Evolutionary conservation across 805 yeast species (phyloP).

Genomic region (Teunomyces tritomae): DNA sequence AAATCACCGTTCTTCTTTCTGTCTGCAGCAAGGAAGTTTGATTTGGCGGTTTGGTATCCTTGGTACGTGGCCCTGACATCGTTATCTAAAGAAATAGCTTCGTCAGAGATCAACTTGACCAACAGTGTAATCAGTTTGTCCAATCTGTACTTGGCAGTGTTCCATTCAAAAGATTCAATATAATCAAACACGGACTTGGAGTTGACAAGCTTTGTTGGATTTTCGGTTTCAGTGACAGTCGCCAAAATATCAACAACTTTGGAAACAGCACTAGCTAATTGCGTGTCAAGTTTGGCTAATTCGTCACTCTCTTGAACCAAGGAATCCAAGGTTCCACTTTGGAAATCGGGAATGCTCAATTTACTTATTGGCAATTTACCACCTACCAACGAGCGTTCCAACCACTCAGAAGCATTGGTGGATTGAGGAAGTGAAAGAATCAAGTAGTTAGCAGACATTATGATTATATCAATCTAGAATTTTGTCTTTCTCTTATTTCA

Average conservation of each 20-base stretch:
- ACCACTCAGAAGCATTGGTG: constrained; percentile 47
- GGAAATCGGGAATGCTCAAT: constrained; percentile 75
- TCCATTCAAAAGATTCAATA: constrained; percentile 81
- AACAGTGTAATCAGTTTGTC: constrained; percentile 81
- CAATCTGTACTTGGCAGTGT: constrained; percentile 76
- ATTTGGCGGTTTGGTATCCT: constrained; percentile 76
- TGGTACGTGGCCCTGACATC: constrained; percentile 80
- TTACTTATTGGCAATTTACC: constrained; percentile 55
- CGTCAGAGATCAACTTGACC: constrained; percentile 65
- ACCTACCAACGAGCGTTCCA: constrained; percentile 52
- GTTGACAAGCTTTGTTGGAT: constrained; percentile 34
- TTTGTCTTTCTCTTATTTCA: not conserved
- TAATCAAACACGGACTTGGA: constrained; percentile 56
- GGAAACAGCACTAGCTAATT: constrained; percentile 61
- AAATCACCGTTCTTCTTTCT: constrained; percentile 92
- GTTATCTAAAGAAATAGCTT: constrained; percentile 77
- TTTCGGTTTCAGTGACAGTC: constrained; percentile 29
- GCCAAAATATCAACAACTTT: constrained; percentile 76
- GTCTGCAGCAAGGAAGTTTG: constrained; percentile 82
- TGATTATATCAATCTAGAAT: constrained; percentile 17
- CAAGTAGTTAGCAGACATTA: constrained; percentile 43
- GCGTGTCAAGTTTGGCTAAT: constrained; percentile 75
- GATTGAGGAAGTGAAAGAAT: constrained; percentile 61
- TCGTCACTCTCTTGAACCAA: constrained; percentile 91
- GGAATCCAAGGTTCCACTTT: constrained; percentile 92